phyloP scores from a whole-genome alignment of 1,284 basidiomycete species.

The Apiotrichum gracile region DNA sequence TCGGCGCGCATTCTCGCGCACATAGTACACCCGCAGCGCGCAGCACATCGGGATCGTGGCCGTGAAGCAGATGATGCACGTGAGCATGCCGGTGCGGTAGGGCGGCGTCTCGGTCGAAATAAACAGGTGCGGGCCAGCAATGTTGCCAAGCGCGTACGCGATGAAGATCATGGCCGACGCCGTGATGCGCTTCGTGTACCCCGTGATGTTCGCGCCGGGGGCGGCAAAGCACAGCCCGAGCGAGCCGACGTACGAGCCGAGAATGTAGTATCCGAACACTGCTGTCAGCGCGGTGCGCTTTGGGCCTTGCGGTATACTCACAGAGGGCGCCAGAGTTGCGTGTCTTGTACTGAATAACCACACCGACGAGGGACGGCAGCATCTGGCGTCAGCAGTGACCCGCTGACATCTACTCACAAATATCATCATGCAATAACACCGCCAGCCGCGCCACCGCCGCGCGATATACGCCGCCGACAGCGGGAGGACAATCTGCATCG shows the following conservation, averaged over 20 bases:
- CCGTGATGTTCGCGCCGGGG: constrained; percentile 30
- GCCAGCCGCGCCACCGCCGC: constrained; percentile 15
- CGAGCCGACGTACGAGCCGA: constrained; percentile 31
- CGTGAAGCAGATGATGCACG: constrained; percentile 31
- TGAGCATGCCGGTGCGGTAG: constrained; percentile 30
- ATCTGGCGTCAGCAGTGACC: constrained; percentile 17
- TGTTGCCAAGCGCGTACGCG: constrained; percentile 21
- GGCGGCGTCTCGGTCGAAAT: constrained; percentile 27
- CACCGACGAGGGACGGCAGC: constrained; percentile 20
- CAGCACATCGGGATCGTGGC: constrained; percentile 15
- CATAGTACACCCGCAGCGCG: constrained; percentile 23
- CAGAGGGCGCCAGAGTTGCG: constrained; percentile 19
- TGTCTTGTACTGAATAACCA: constrained; percentile 23
- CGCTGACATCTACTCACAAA: too few relatives aligned
- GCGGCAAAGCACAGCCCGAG: constrained; percentile 29
- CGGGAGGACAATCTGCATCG: constrained; percentile 30
- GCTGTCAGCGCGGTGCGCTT: constrained; percentile 3
- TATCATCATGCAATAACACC: constrained; percentile 24
- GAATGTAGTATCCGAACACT: constrained; percentile 35
- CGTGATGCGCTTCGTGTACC: constrained; percentile 32
- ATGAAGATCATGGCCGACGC: constrained; percentile 30
- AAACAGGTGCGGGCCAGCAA: constrained; percentile 30
- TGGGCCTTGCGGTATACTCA: constrained; percentile 21
- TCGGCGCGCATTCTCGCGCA: constrained; percentile 23
- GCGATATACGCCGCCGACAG: constrained; percentile 29